phyloP scores from a whole-genome alignment of 2,329 filamentous ascomycete genomes.

The Madurella fahalii region DNA sequence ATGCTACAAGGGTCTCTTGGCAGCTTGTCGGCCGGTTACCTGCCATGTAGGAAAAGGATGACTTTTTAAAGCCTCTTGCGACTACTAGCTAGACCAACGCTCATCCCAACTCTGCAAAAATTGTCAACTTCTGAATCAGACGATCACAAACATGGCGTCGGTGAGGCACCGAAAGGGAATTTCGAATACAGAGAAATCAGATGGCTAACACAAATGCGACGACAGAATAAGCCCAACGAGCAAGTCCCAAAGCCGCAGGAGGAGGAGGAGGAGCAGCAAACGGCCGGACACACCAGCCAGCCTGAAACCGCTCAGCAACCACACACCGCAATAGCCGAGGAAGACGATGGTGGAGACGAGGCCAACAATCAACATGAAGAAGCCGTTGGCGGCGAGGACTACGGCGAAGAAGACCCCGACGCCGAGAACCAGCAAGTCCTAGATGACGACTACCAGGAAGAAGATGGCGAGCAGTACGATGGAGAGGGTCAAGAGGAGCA shows the following conservation, averaged over 20 bases:
- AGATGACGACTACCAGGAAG: slow-evolving; percentile 23
- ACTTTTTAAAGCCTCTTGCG: slow-evolving; percentile 12
- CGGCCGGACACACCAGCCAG: slow-evolving; percentile 12
- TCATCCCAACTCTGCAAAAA: slow-evolving; percentile 10
- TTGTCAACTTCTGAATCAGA: background rate
- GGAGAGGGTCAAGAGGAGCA: slow-evolving; percentile 16
- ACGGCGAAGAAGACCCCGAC: slow-evolving; percentile 27
- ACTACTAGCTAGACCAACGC: slow-evolving; percentile 1
- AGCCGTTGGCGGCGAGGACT: slow-evolving; percentile 22
- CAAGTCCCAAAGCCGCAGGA: slow-evolving; percentile 13
- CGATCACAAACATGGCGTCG: slow-evolving; percentile 19
- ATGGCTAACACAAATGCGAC: slow-evolving; percentile 5
- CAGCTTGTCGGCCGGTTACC: slow-evolving; percentile 8
- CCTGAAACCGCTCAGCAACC: slow-evolving; percentile 6
- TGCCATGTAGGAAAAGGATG: background rate
- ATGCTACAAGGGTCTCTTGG: slow-evolving; percentile 22
- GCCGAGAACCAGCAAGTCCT: slow-evolving; percentile 23
- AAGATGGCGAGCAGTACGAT: slow-evolving; percentile 24
- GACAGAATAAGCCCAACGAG: slow-evolving; percentile 13
- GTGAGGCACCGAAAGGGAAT: slow-evolving; percentile 11
- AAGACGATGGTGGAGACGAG: slow-evolving; percentile 6
- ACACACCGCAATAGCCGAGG: slow-evolving; percentile 8
- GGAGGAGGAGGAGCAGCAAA: slow-evolving; percentile 18
- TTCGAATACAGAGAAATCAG: background rate
- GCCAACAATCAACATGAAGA: slow-evolving; percentile 12